phyloP scores from a whole-genome alignment of 23 red algal genomes.

The Chondrus crispus region DNA sequence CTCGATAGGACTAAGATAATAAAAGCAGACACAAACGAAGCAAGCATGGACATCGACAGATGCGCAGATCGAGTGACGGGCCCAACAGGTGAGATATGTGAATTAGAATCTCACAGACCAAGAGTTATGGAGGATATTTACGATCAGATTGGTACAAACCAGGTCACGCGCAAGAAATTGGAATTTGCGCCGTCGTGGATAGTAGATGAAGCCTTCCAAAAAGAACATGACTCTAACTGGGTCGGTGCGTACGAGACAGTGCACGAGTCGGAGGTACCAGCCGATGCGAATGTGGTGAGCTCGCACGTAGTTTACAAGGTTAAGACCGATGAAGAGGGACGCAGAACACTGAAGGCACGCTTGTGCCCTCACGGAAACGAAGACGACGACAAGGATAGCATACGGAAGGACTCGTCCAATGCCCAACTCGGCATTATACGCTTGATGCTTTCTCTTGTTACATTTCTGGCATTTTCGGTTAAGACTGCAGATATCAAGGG shows the following conservation, averaged over 20 bases:
- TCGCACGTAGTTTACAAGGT: constrained; percentile 20
- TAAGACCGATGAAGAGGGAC: constrained; percentile 11
- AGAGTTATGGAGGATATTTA: background rate
- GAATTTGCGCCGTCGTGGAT: background rate
- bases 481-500: background rate
- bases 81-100: background rate
- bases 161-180: background rate
- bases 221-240: constrained; percentile 4
- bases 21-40: too few species aligned
- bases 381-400: background rate
- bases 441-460: background rate
- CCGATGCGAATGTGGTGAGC: background rate
- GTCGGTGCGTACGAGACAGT: background rate
- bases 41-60: too few species aligned
- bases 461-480: background rate
- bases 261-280: background rate
- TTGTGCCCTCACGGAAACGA: background rate
- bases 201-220: background rate
- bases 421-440: background rate
- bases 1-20: too few species aligned
- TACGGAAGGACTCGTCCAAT: background rate
- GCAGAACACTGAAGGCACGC: background rate
- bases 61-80: background rate
- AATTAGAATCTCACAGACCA: background rate
- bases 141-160: background rate